phyloP scores from a whole-genome alignment of 2,329 filamentous ascomycete genomes.

The Pezicula carpinea region DNA sequence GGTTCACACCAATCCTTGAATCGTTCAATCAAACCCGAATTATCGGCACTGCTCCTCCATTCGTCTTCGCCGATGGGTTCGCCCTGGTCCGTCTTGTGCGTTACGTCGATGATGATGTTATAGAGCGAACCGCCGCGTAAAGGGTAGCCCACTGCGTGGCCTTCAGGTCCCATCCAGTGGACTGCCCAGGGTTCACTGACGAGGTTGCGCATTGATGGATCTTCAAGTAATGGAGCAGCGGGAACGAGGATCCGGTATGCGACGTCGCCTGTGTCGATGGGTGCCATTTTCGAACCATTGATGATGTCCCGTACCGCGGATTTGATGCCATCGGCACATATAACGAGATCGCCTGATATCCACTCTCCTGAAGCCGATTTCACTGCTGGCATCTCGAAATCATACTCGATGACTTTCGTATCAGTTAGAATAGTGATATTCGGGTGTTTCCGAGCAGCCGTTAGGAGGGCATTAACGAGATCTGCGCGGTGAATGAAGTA shows the following conservation, averaged over 20 bases:
- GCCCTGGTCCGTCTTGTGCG: conserved; percentile 6
- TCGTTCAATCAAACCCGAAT: not conserved
- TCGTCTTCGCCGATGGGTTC: conserved; percentile 4
- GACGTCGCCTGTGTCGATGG: conserved; percentile 29
- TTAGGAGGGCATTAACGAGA: not conserved
- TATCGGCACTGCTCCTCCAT: not conserved
- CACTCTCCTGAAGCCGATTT: not conserved
- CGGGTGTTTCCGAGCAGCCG: not conserved
- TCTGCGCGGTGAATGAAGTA: not conserved
- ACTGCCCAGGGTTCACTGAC: conserved; percentile 27
- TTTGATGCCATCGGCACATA: conserved; percentile 51
- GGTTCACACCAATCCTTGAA: conserved; percentile 1
- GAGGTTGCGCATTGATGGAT: conserved; percentile 23
- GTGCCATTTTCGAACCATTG: conserved; percentile 18
- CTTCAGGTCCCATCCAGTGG: conserved; percentile 31
- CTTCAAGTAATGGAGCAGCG: conserved; percentile 29
- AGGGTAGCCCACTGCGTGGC: conserved; percentile 30
- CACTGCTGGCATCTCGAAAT: not conserved
- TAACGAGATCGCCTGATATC: conserved; percentile 36
- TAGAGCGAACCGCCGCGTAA: conserved; percentile 29
- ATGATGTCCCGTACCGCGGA: conserved; percentile 39
- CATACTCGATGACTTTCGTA: not conserved
- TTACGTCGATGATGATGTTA: conserved; percentile 31
- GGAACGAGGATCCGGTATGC: conserved; percentile 32
- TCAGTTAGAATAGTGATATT: not conserved